These are phyloP conservation scores for Parietaria judaica DNA, from an alignment of 306 rosid species.

Conservation along the genomic window DNA sequence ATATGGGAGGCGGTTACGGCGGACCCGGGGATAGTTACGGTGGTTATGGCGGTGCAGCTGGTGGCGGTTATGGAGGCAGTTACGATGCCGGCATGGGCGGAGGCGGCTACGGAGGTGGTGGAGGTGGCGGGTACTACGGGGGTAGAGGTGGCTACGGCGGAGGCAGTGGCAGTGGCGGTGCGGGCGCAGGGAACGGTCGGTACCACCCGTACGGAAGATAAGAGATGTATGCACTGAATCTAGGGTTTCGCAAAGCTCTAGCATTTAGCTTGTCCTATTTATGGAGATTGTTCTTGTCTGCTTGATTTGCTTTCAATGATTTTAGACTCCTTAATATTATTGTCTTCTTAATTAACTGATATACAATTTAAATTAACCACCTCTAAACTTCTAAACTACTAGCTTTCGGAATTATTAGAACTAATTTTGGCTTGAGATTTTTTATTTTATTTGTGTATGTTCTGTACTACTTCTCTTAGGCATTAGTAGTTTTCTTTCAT, in stretches of 20 bases:
- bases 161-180: conserved; percentile 83
- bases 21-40: conserved; percentile 75
- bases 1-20: conserved; percentile 73
- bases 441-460: too few relatives aligned
- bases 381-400: too few relatives aligned
- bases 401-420: too few relatives aligned
- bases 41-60: conserved; percentile 52
- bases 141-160: conserved; percentile 83
- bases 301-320: too few relatives aligned
- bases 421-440: neutral
- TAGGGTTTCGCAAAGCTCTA: conserved; percentile 25
- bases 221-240: conserved; percentile 17
- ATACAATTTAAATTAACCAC: too few relatives aligned
- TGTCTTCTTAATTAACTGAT: too few relatives aligned
- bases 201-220: conserved; percentile 96
- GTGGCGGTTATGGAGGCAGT: conserved; percentile 58
- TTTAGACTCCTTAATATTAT: too few relatives aligned
- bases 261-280: conserved; percentile 20
- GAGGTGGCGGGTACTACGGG: conserved; percentile 79
- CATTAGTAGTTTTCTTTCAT: neutral
- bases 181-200: conserved; percentile 61
- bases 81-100: conserved; percentile 58
- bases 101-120: conserved; percentile 59
- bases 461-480: neutral
- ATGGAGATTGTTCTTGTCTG: neutral